phyloP scores from a whole-genome alignment of 805 yeast genomes.

The Isabelozyma pseudorhagii region DNA sequence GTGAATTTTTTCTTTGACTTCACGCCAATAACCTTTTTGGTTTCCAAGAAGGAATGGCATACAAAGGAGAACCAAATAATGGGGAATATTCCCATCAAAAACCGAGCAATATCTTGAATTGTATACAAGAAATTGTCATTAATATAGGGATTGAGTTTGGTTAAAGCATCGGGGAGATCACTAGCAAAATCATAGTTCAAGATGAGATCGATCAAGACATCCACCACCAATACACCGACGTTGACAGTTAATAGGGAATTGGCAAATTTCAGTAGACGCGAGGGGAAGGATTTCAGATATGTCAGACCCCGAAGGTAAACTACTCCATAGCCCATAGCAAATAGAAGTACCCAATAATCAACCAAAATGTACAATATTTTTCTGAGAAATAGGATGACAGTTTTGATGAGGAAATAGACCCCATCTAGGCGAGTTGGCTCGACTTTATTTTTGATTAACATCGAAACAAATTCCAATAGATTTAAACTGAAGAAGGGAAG shows the following conservation, averaged over 20 bases:
- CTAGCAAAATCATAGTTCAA: neutral
- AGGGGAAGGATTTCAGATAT: neutral
- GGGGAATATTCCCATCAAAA: neutral
- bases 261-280: neutral
- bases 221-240: neutral
- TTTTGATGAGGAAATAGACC: neutral
- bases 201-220: neutral
- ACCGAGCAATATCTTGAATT: neutral
- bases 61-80: neutral
- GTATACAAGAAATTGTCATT: neutral
- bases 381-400: neutral
- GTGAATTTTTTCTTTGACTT: neutral
- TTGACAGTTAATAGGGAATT: neutral
- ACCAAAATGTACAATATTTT: neutral
- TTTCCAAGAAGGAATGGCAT: neutral
- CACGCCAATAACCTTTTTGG: neutral
- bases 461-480: too few relatives aligned
- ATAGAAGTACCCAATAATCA: neutral
- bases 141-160: neutral
- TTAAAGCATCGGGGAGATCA: neutral
- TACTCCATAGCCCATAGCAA: constrained; percentile 32
- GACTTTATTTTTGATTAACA: too few relatives aligned
- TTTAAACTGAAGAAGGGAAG: too few relatives aligned
- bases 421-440: neutral
- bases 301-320: constrained; percentile 10